Conservation (phyloP, 129 eudicot species). For the Centrapalus pauciflorus region DNA sequence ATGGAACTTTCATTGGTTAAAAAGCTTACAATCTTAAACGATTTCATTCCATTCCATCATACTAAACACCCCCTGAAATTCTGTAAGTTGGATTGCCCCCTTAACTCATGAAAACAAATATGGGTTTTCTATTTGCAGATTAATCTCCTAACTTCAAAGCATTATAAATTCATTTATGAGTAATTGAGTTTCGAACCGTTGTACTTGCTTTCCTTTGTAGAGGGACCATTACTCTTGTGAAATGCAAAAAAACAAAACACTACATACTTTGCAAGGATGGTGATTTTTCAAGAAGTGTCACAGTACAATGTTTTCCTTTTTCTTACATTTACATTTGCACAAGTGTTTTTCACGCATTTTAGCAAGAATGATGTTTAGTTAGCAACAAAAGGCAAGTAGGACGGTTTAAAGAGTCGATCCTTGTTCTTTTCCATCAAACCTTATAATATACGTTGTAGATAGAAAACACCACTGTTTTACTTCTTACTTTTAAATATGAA, state of each 20-base stretch:
- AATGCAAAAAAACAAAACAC: neutral
- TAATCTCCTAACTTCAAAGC: neutral
- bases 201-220: neutral
- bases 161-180: neutral
- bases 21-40: too few species aligned
- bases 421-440: neutral
- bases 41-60: too few species aligned
- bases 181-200: neutral
- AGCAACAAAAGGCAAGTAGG: neutral
- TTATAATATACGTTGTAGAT: neutral
- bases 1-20: too few species aligned
- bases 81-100: neutral
- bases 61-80: too few species aligned
- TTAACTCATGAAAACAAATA: neutral
- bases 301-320: neutral
- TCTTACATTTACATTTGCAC: neutral
- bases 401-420: neutral
- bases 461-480: neutral
- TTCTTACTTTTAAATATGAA: neutral
- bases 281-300: neutral
- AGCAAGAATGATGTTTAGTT: neutral
- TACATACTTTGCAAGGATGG: neutral
- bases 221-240: neutral
- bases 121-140: neutral
- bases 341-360: neutral